These are phyloP conservation scores for Paraconiothyrium sp. DNA, from an alignment of 2,329 filamentous ascomycete genomes.

Conservation along the genomic window DNA sequence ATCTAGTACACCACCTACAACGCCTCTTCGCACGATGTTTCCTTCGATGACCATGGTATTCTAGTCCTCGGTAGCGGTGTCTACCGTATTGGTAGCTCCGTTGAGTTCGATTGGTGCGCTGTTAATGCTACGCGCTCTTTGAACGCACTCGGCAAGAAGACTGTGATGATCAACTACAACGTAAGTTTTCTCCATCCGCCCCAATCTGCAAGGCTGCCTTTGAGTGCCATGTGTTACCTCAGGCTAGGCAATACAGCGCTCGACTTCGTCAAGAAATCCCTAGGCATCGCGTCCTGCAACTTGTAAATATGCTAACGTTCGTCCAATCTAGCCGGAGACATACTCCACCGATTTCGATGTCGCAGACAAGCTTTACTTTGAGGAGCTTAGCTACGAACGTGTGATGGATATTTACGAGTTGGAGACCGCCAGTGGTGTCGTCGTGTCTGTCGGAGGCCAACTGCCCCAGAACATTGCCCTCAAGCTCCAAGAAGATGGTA, in stretches of 20 bases:
- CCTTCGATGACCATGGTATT: conserved; percentile 90
- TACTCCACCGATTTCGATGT: conserved; percentile 85
- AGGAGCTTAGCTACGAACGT: conserved; percentile 94
- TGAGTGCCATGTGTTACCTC: neutral
- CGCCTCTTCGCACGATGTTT: conserved; percentile 90
- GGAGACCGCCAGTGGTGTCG: conserved; percentile 83
- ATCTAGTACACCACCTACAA: conserved; percentile 95
- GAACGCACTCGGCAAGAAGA: conserved; percentile 90
- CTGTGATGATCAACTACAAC: conserved; percentile 87
- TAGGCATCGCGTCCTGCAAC: no score
- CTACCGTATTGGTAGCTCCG: conserved; percentile 96
- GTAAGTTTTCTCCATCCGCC: neutral
- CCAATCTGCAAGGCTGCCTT: no score
- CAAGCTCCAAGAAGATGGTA: conserved; percentile 86
- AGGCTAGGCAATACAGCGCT: neutral
- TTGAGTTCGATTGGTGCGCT: conserved; percentile 99
- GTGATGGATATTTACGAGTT: conserved; percentile 99
- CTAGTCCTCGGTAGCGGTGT: conserved; percentile 93
- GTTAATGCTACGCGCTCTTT: conserved; percentile 88
- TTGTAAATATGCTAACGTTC: no score
- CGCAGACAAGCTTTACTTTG: conserved; percentile 93
- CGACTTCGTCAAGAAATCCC: no score
- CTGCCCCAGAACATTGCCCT: conserved; percentile 97
- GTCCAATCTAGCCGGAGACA: neutral
- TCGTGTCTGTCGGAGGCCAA: conserved; percentile 95